A percentile compares a stretch with the other conserved stretches of the same genome.
Evolutionary conservation across 768 basidiomycete genomes (phyloP).

Genomic region (Trametes villosa): DNA sequence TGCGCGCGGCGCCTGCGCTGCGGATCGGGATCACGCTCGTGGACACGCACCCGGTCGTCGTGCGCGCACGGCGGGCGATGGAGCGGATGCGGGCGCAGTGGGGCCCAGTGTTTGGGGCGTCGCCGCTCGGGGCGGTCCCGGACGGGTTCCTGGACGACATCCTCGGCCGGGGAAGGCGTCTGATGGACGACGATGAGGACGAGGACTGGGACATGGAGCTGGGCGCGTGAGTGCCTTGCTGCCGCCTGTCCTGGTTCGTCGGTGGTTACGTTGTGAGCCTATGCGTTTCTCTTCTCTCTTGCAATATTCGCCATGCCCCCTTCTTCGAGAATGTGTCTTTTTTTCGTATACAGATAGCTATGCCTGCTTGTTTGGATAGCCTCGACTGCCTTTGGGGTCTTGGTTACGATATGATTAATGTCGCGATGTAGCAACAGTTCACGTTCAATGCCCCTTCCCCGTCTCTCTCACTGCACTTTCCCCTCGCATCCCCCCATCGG

Average conservation of each 20-base stretch:
- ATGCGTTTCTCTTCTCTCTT: constrained; percentile 4
- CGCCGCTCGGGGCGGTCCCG: constrained; percentile 64
- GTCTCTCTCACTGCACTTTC: background rate
- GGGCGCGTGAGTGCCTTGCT: background rate
- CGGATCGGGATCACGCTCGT: constrained; percentile 64
- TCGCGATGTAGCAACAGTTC: constrained; percentile 16
- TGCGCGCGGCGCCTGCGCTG: constrained; percentile 67
- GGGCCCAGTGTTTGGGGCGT: constrained; percentile 56
- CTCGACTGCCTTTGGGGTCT: background rate
- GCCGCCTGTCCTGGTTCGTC: background rate
- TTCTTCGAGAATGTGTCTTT: constrained; percentile 8
- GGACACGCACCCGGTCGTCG: constrained; percentile 64
- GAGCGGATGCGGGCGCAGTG: constrained; percentile 46
- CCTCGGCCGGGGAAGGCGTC: constrained; percentile 34
- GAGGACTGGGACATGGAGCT: constrained; percentile 26
- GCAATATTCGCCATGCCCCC: background rate
- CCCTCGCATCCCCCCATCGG: background rate
- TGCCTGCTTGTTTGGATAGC: constrained; percentile 13
- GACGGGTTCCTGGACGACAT: constrained; percentile 69
- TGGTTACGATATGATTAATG: constrained; percentile 17
- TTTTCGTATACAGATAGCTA: constrained; percentile 14
- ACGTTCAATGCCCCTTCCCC: background rate
- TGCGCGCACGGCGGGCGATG: constrained; percentile 68
- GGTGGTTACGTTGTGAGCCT: constrained; percentile 8
- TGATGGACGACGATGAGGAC: constrained; percentile 5